Evolutionary conservation across 208 protist genomes (phyloP).

Genomic region (Wallacemonas sp.): DNA sequence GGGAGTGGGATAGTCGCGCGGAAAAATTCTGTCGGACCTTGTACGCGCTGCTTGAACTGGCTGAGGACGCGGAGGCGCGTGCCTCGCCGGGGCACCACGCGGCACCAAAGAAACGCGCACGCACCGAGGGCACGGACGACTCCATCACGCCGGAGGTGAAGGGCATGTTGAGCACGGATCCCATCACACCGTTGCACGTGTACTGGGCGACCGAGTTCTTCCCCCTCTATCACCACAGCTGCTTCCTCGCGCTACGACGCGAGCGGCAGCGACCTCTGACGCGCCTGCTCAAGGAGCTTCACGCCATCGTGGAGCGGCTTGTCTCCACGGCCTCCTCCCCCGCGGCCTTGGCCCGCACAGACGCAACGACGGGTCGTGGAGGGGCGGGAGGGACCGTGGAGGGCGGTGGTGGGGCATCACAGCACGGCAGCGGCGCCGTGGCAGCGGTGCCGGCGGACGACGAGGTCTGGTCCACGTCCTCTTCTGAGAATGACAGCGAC

Average conservation of each 20-base stretch:
- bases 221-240: conserved; percentile 54
- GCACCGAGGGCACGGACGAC: not conserved
- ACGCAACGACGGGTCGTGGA: not conserved
- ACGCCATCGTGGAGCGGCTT: conserved; percentile 18
- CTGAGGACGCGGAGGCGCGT: not conserved
- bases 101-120: not conserved
- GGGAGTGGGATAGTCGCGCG: not conserved
- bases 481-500: not conserved
- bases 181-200: not conserved
- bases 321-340: not conserved
- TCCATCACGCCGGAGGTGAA: not conserved
- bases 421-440: too few species aligned
- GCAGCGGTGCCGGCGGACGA: conserved; percentile 3
- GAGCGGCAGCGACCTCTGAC: conserved; percentile 58
- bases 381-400: not conserved
- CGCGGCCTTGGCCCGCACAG: not conserved
- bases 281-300: conserved; percentile 32
- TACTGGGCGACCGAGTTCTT: conserved; percentile 40
- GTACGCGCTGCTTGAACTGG: not conserved
- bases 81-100: not conserved
- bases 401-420: too few species aligned
- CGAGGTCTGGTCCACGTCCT: not conserved
- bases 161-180: not conserved
- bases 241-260: conserved; percentile 55
- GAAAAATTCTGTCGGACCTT: not conserved